Evolutionary conservation across 495 filamentous ascomycete species (phyloP).

Genomic region (Sphaerosporella brunnea): DNA sequence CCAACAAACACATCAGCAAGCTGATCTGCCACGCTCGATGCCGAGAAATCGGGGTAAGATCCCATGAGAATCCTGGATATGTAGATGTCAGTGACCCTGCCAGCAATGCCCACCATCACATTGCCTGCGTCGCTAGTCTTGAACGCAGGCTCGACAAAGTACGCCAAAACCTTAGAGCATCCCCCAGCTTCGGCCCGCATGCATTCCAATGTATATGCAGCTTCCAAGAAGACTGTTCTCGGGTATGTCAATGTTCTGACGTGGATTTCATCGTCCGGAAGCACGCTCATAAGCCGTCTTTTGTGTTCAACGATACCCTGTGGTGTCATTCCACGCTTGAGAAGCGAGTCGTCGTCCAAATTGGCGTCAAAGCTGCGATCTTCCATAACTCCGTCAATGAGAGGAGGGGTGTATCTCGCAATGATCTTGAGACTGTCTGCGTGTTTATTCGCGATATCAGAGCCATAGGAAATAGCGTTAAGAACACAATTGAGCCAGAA

Average conservation of each 20-base stretch:
- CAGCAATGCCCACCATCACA: constrained; percentile 69
- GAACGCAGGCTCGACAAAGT: constrained; percentile 82
- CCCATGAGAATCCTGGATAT: constrained; percentile 52
- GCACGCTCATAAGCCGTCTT: constrained; percentile 46
- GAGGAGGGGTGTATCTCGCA: constrained; percentile 65
- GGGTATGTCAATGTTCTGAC: constrained; percentile 68
- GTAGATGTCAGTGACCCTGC: constrained; percentile 52
- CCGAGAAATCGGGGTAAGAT: constrained; percentile 50
- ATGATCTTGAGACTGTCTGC: constrained; percentile 57
- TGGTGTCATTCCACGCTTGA: constrained; percentile 60
- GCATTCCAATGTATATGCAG: constrained; percentile 68
- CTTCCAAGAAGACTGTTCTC: constrained; percentile 76
- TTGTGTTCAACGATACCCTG: constrained; percentile 69
- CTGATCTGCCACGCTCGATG: constrained; percentile 72
- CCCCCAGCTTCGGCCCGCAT: constrained; percentile 66
- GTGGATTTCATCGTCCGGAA: constrained; percentile 56
- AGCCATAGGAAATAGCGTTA: constrained; percentile 67
- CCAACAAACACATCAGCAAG: constrained; percentile 65
- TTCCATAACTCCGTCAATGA: constrained; percentile 46
- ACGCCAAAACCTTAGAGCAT: constrained; percentile 69
- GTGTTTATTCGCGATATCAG: constrained; percentile 47
- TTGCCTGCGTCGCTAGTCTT: constrained; percentile 58
- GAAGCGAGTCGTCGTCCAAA: constrained; percentile 81
- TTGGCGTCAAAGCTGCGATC: constrained; percentile 83
- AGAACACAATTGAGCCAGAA: constrained; percentile 95